Evolutionary conservation across 495 filamentous ascomycete genomes (phyloP), one percentile per base, ranked within the genome.

Genomic region (Podospora australis): DNA sequence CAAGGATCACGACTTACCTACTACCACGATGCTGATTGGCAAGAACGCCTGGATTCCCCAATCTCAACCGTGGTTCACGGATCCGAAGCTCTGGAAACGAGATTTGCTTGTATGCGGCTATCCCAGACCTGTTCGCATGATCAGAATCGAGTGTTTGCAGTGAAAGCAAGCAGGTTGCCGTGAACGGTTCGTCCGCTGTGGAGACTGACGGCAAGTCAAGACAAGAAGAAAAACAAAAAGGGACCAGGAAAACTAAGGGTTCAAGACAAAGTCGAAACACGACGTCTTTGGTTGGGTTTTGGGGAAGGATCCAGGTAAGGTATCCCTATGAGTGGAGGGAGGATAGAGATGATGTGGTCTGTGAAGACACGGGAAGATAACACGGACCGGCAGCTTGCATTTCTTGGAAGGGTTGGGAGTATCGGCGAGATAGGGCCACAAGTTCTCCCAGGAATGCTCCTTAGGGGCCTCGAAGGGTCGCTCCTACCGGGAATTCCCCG

Each of bases 81-180:
- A 39, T 25, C 51, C 47, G 47, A 48, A 32, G 40, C 49, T 39
- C 48, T 54, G 54, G 51, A 45, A 54, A 20, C 54, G 48, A 57
- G 46, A 54, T 55, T 62, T 54, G 62, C 60, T 66, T 54, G 63
- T 65, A 70, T 73, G 71, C 70, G 68, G 68, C 60, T 67, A 71
- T 60, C 71, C 71, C 59, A 65, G 70, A 70, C 65, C 69, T 72
- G 70, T 73, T 73, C 67, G 68, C 65, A 68, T 66, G 56, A 57
- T 57, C 58, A 40, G 52, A 49, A 55, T 66, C 59, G 66, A 59
- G 54, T 21, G 46, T 52, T 59, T 66, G 66, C 66, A 72, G 67
- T 62, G 60, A 60, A 52, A 62, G 49, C 47, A 49, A 62, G 71
- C 52, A 60, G 58, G 59, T 67, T 65, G 50, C 66, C 64, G 69